Percentiles rank a stretch among this genome's conserved stretches.
These are phyloP conservation scores for Coelastrella sp. DNA, from an alignment of 139 green algal species.

Conservation along the genomic window DNA sequence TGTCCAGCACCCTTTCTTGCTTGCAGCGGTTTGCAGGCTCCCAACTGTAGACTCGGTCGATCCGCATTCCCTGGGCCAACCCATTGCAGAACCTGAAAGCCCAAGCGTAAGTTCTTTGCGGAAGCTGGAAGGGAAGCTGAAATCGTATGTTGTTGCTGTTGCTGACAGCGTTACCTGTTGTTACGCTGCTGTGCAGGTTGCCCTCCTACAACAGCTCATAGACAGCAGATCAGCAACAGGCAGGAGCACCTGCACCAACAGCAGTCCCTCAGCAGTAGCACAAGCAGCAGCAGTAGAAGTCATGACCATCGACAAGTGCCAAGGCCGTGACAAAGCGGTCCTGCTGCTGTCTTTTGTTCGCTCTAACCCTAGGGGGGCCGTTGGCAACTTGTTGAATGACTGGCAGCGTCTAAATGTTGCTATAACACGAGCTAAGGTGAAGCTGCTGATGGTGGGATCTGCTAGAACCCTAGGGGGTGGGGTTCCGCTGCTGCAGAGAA, in stretches of 20 bases:
- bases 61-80: too few relatives aligned
- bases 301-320: conserved; percentile 91
- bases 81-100: too few relatives aligned
- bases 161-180: background rate
- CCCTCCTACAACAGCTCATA: conserved; percentile 15
- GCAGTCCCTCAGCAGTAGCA: conserved; percentile 5
- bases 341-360: conserved; percentile 86
- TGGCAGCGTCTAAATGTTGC: conserved; percentile 95
- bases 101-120: too few relatives aligned
- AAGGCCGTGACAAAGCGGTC: conserved; percentile 86
- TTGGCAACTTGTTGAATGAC: conserved; percentile 82
- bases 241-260: background rate
- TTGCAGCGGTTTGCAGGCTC: background rate
- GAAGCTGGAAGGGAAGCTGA: too few relatives aligned
- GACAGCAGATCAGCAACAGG: background rate
- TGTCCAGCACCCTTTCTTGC: background rate
- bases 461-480: conserved; percentile 52
- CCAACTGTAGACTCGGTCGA: too few relatives aligned
- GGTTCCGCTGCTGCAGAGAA: conserved; percentile 41
- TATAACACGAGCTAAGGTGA: conserved; percentile 88
- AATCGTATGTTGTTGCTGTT: too few relatives aligned
- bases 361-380: conserved; percentile 66
- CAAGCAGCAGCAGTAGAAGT: conserved; percentile 72
- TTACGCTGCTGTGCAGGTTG: background rate
- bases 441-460: conserved; percentile 86